Base-by-base conservation (phyloP, 495 filamentous ascomycete genomes). In the Aspergillus indologenus region DNA sequence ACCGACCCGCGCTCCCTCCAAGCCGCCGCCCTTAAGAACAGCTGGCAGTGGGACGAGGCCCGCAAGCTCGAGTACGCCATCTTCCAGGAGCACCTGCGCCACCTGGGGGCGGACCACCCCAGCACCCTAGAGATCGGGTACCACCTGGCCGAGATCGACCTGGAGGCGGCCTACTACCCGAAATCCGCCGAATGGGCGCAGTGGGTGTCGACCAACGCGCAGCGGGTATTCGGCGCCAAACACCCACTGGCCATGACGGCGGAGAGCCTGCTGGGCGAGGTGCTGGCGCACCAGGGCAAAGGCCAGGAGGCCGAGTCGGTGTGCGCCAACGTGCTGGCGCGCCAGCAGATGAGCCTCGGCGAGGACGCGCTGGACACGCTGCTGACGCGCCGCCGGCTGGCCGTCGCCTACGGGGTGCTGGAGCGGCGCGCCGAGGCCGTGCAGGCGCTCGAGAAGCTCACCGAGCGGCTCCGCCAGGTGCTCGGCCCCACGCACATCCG, bases 291-390 rank as follows among this genome's bases (percentile, higher is more conserved):
- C 3, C 62, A 67, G 14, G 73, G 71, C 21, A 69, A 68, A 31
- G 57, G 64, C 11, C 64, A 71, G 34, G 71, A 74, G 40, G 67
- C 68, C 0, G 71, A 75, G 58, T 74, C 71, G 0, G 59, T 74
- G 29, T 71, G 68, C 20, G 68, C 73, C 17, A 74, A 75, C 8
- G 66, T 74, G 3, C 61, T 75, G 2, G 73, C 73, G 1, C 68
- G 71, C 14, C 73, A 75, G 21, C 73, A 75, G 29, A 75, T 75
- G 62, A 70, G 59, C 11, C 68, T 75, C 17, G 73, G 73, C 14
- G 73, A 75, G 44, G 66, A 72, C 15, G 70, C 72, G 44, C 29
- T 74, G 2, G 70, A 75, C 46, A 75, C 71, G 9, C 56, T 72
- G 20, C 63, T 66, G 0, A 75, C 73, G 0, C 70, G 73, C 8